phyloP scores from a whole-genome alignment of 345 rosid species.

The Populus pruinosa region DNA sequence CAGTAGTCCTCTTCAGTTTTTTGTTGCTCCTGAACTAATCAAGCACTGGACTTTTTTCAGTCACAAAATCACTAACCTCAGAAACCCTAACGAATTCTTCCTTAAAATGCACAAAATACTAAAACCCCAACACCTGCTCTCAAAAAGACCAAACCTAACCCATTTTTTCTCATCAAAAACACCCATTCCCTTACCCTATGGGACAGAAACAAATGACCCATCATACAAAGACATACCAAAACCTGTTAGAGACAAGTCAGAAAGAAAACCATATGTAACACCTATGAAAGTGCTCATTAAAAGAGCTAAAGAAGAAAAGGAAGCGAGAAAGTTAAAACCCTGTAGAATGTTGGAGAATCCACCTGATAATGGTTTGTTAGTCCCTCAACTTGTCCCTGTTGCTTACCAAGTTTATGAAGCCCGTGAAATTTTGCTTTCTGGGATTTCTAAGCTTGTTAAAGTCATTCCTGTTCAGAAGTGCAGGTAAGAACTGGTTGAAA shows the following conservation, averaged over 20 bases:
- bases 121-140: too few relatives aligned
- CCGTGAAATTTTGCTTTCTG: slow-evolving; percentile 47
- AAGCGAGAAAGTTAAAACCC: slow-evolving; percentile 60
- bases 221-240: slow-evolving; percentile 61
- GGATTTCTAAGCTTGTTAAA: slow-evolving; percentile 45
- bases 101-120: slow-evolving; percentile 1
- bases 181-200: background rate
- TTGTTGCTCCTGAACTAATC: too few relatives aligned
- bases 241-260: slow-evolving; percentile 61
- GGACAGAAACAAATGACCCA: slow-evolving; percentile 30
- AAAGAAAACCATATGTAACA: slow-evolving; percentile 78
- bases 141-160: background rate
- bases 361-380: slow-evolving; percentile 74
- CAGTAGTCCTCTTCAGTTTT: too few relatives aligned
- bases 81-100: background rate
- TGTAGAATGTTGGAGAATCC: slow-evolving; percentile 63
- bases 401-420: slow-evolving; percentile 62
- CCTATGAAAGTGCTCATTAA: slow-evolving; percentile 68
- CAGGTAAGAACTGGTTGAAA: slow-evolving; percentile 31
- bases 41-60: too few relatives aligned
- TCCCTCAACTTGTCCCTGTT: slow-evolving; percentile 63
- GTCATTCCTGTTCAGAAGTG: slow-evolving; percentile 61
- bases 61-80: too few relatives aligned
- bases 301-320: slow-evolving; percentile 64
- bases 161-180: slow-evolving; percentile 13